These are phyloP conservation scores for Diaporthe citri DNA, from an alignment of 2,329 filamentous ascomycete species.

Conservation along the genomic window DNA sequence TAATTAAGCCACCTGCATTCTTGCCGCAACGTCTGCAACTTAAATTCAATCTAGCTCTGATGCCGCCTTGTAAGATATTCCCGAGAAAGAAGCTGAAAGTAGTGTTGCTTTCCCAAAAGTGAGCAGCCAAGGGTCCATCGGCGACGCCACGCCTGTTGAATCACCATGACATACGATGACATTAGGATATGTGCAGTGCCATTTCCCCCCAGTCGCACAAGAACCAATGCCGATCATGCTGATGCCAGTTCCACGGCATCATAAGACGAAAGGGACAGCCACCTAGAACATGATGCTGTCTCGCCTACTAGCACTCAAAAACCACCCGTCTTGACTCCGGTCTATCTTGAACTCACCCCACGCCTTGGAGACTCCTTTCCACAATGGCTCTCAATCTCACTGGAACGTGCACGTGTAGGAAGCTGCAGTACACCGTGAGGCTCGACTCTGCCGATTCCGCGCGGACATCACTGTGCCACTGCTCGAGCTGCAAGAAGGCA, in stretches of 20 bases:
- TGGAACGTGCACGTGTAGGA: slow-evolving; percentile 45
- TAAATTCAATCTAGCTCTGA: background rate
- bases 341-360: background rate
- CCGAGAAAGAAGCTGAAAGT: too few species aligned
- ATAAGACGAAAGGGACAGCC: background rate
- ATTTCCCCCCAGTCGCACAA: background rate
- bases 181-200: background rate
- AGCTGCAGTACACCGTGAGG: slow-evolving; percentile 45
- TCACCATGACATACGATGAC: slow-evolving; percentile 30
- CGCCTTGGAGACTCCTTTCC: background rate
- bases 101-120: background rate
- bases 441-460: slow-evolving; percentile 47
- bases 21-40: too few species aligned
- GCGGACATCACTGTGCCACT: slow-evolving; percentile 51
- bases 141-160: background rate
- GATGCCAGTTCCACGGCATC: background rate
- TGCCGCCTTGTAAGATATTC: too few species aligned
- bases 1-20: too few species aligned
- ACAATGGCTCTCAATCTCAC: slow-evolving; percentile 38
- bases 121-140: background rate
- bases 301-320: background rate
- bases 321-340: background rate
- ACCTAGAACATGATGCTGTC: background rate
- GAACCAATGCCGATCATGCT: slow-evolving; percentile 11
- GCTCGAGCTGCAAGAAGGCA: slow-evolving; percentile 49